phyloP scores from a whole-genome alignment of 2,329 filamentous ascomycete genomes.

The Colletotrichum lini region DNA sequence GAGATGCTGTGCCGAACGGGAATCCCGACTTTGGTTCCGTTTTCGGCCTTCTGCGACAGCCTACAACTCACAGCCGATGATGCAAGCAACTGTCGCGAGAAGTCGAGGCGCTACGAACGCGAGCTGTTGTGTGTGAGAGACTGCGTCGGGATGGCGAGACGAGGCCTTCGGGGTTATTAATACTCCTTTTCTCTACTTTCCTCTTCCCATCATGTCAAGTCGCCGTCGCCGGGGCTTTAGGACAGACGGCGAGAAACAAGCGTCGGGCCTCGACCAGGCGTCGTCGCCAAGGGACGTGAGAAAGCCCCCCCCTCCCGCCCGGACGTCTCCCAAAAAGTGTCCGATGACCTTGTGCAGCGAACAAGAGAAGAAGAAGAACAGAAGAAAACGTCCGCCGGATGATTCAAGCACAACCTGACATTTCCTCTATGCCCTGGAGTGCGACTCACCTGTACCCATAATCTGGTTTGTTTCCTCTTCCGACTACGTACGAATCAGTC shows the following conservation, averaged over 20 bases:
- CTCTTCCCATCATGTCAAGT: neutral
- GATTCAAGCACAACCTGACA: neutral
- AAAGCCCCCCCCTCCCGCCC: neutral
- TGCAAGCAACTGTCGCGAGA: neutral
- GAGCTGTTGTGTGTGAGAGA: too few relatives aligned
- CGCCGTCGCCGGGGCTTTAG: neutral
- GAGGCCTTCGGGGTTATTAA: neutral
- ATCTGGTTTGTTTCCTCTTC: neutral
- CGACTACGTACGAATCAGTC: constrained; percentile 9
- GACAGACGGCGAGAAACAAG: neutral
- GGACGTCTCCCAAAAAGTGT: constrained; percentile 19
- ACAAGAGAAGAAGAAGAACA: neutral
- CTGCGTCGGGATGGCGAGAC: neutral
- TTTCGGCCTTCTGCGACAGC: neutral
- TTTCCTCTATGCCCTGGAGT: neutral
- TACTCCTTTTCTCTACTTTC: neutral
- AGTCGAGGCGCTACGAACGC: neutral
- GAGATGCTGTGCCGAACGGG: constrained; percentile 1
- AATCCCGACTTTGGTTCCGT: neutral
- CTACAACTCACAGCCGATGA: too few relatives aligned
- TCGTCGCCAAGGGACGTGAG: neutral
- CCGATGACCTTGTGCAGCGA: neutral
- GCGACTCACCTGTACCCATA: neutral
- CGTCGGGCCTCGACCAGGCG: constrained; percentile 16
- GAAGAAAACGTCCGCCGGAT: neutral